Evolutionary conservation across 1,284 basidiomycete genomes (phyloP).

Genomic region (Cronartium quercuum): DNA sequence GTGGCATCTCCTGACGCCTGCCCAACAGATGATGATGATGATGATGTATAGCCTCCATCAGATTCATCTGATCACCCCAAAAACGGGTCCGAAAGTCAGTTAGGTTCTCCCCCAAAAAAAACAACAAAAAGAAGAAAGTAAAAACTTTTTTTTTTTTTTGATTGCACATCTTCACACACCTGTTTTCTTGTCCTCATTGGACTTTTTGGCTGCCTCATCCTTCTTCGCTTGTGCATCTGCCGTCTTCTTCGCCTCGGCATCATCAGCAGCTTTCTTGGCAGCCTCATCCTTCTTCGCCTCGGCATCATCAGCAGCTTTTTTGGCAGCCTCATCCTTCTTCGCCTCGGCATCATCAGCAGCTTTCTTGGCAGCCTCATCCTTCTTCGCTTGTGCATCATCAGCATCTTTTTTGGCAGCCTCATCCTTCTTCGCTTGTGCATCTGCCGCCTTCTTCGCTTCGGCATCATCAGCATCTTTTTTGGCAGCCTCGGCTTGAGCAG

Average conservation of each 20-base stretch:
- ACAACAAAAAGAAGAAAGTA: background rate
- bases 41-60: too few species aligned
- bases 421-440: background rate
- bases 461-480: conserved; percentile 24
- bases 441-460: conserved; percentile 3
- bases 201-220: background rate
- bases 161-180: background rate
- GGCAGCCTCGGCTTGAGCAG: background rate
- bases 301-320: background rate
- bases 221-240: conserved; percentile 35
- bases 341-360: background rate
- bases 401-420: conserved; percentile 2
- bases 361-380: background rate
- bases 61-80: too few species aligned
- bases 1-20: background rate
- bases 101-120: too few species aligned
- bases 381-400: conserved; percentile 5
- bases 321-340: background rate
- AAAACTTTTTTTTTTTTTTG: background rate
- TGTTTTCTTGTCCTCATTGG: background rate
- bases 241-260: conserved; percentile 36
- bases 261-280: conserved; percentile 41
- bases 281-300: conserved; percentile 26
- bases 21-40: background rate
- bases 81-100: too few species aligned